Evolutionary conservation across 2,329 filamentous ascomycete genomes (phyloP).

Genomic region (Botryotinia globosa): DNA sequence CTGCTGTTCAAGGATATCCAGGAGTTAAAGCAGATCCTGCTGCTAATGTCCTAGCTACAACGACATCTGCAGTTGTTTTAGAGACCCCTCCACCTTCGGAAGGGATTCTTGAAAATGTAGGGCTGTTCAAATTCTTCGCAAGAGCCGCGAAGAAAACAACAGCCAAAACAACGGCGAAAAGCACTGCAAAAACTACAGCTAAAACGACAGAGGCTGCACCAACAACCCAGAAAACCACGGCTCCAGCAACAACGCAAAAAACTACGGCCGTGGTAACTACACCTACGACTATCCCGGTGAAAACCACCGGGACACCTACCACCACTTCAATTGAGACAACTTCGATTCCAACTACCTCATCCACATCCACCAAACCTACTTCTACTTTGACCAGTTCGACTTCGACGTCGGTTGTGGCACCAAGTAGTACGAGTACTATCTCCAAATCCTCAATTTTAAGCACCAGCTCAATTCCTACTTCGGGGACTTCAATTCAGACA

Average conservation of each 20-base stretch:
- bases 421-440: neutral
- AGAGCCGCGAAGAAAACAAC: slow-evolving; percentile 10
- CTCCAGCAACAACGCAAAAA: slow-evolving; percentile 1
- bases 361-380: neutral
- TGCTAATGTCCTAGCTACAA: neutral
- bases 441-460: neutral
- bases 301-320: neutral
- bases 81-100: neutral
- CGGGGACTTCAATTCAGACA: neutral
- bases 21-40: neutral
- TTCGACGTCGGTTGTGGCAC: neutral
- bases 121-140: slow-evolving; percentile 13
- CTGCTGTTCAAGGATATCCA: slow-evolving; percentile 9
- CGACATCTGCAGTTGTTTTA: neutral
- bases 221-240: neutral
- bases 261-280: neutral
- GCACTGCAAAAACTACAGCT: neutral
- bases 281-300: neutral
- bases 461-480: neutral
- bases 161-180: neutral
- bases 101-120: neutral
- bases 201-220: neutral
- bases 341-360: neutral
- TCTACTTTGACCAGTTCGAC: neutral
- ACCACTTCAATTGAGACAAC: neutral